Conservation (phyloP, 1,284 basidiomycete species). For the Leucoagaricus sp. region DNA sequence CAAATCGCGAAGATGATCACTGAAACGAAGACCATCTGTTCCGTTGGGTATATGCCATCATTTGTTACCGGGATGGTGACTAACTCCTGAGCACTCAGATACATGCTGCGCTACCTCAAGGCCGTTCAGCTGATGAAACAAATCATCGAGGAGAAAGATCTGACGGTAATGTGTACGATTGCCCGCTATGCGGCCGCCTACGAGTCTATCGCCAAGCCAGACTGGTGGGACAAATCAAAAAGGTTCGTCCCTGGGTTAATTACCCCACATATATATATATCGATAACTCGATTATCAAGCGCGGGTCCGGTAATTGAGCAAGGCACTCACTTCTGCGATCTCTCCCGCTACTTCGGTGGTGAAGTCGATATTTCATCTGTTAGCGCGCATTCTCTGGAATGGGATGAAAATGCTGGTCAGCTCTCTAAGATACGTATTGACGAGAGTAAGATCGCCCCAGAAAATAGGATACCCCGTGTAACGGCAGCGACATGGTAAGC, state of each 20-base stretch:
- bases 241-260: constrained; percentile 45
- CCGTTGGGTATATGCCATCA: constrained; percentile 71
- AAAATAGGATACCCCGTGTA: constrained; percentile 81
- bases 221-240: constrained; percentile 98
- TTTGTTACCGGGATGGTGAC: neutral
- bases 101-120: constrained; percentile 92
- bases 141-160: constrained; percentile 92
- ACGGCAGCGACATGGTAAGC: constrained; percentile 76
- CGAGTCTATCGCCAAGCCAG: constrained; percentile 85
- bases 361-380: constrained; percentile 91
- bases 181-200: constrained; percentile 97
- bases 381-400: constrained; percentile 85
- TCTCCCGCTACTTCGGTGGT: constrained; percentile 97
- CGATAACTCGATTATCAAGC: constrained; percentile 37
- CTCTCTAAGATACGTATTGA: constrained; percentile 83
- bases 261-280: neutral
- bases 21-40: constrained; percentile 78
- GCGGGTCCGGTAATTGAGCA: constrained; percentile 95
- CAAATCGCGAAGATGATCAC: constrained; percentile 68
- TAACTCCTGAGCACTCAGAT: constrained; percentile 40
- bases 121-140: constrained; percentile 98
- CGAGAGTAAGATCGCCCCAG: constrained; percentile 74
- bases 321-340: constrained; percentile 90
- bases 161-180: constrained; percentile 97
- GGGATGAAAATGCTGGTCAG: constrained; percentile 87